These are phyloP conservation scores for Nissolia schottii DNA, from an alignment of 306 rosid genomes.

Conservation along the genomic window DNA sequence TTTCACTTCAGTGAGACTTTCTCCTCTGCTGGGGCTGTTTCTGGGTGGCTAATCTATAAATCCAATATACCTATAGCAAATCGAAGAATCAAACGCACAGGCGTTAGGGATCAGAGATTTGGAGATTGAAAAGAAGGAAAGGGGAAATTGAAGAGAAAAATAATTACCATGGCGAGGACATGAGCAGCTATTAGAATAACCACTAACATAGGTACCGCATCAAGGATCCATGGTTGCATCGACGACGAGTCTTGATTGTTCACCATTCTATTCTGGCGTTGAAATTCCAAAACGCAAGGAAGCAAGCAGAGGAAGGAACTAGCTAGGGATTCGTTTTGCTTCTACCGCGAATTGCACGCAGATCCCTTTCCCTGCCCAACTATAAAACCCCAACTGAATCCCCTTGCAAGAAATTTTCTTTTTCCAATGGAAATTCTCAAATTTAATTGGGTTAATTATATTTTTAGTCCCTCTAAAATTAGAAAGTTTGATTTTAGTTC, in stretches of 20 bases:
- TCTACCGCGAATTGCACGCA: background rate
- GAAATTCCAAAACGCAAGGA: background rate
- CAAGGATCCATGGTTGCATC: slow-evolving; percentile 52
- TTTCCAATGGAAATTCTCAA: too few species aligned
- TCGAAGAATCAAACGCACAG: background rate
- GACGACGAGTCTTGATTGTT: slow-evolving; percentile 35
- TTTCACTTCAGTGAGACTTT: slow-evolving; percentile 56
- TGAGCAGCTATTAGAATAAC: slow-evolving; percentile 69
- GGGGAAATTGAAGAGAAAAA: background rate
- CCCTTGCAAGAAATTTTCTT: background rate
- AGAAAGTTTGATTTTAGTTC: too few species aligned
- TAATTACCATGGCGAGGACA: slow-evolving; percentile 72
- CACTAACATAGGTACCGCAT: slow-evolving; percentile 46
- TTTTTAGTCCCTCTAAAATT: too few species aligned
- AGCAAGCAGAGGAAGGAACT: too few species aligned
- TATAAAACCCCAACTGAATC: background rate
- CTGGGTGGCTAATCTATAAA: slow-evolving; percentile 38
- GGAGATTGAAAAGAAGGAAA: background rate
- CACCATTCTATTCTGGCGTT: slow-evolving; percentile 51
- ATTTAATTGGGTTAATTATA: too few species aligned
- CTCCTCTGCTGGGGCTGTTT: slow-evolving; percentile 28
- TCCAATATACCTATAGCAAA: slow-evolving; percentile 58
- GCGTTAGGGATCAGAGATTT: too few species aligned
- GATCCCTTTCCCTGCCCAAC: background rate
- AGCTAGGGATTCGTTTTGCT: background rate